Evolutionary conservation across 2,329 filamentous ascomycete species (phyloP).

Genomic region (Colletotrichum sp.): DNA sequence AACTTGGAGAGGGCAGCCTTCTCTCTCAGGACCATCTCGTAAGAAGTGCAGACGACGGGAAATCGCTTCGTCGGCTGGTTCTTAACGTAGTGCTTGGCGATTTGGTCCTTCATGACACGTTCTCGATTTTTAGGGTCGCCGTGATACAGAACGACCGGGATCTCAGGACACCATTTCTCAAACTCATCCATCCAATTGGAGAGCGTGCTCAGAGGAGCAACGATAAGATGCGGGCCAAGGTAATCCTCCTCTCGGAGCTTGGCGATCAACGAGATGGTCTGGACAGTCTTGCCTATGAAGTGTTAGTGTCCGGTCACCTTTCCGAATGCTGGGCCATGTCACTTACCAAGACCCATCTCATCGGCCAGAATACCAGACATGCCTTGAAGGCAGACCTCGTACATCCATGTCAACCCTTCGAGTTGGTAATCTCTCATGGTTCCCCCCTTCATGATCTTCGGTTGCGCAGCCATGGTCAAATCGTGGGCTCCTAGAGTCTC

Average conservation of each 20-base stretch:
- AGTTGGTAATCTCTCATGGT: conserved; percentile 94
- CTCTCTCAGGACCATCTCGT: conserved; percentile 95
- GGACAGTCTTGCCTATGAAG: conserved; percentile 79
- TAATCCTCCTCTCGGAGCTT: conserved; percentile 89
- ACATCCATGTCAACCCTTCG: conserved; percentile 95
- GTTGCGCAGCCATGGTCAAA: conserved; percentile 83
- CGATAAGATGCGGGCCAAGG: conserved; percentile 85
- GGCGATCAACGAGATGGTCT: conserved; percentile 87
- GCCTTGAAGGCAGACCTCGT: conserved; percentile 78
- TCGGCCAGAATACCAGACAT: conserved; percentile 91
- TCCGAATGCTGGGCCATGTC: background rate
- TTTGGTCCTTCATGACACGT: conserved; percentile 71
- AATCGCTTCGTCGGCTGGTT: conserved; percentile 70
- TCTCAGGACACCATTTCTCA: conserved; percentile 83
- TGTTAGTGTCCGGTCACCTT: background rate
- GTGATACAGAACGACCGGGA: conserved; percentile 91
- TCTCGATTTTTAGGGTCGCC: conserved; percentile 81
- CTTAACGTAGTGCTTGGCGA: conserved; percentile 71
- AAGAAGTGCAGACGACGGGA: conserved; percentile 91
- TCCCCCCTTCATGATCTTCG: conserved; percentile 82
- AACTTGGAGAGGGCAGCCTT: conserved; percentile 81
- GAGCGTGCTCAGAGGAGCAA: conserved; percentile 88
- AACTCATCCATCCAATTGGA: conserved; percentile 98
- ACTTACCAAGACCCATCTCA: conserved; percentile 84
- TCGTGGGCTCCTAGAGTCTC: conserved; percentile 67